Evolutionary conservation across 2,329 filamentous ascomycete genomes (phyloP), one percentile per base, ranked within the genome.

Genomic region (Boeremia lycopersici): DNA sequence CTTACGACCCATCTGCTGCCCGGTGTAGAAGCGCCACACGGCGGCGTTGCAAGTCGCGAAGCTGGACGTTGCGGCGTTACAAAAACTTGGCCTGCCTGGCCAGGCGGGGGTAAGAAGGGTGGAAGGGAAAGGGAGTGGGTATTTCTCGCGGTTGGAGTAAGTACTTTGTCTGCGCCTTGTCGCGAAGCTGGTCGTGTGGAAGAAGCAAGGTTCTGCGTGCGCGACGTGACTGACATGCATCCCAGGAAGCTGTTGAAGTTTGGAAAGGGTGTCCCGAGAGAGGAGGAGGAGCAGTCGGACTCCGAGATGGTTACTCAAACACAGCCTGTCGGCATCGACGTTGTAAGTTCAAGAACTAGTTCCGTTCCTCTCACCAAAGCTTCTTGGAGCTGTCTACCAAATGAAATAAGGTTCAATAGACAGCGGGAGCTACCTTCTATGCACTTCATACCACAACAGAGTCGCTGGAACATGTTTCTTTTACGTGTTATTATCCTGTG

Each of bases 261-360:
- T 12, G 36, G 26, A n/a, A 55, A 55, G 31, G 36, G 46, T n/a
- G n/a, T 7, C 19, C 6, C 25, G 12, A 45, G 31, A 49, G 45
- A 41, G 25, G 41, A 45, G 15, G 43, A 44, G 8, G 48, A 42
- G 51, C 46, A 29, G 19, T n/a, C 15, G 4, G 40, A 40, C n/a
- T 11, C 13, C 12, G 26, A 42, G 8, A 43, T 55, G 40, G 19
- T 17, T 31, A 12, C 17, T 41, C 35, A 23, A 31, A 11, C 28
- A 8, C 40, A 11, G 26, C 31, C 46, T 29, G 47, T 43, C 11
- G 53, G 52, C 4, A 59, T 63, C 25, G 59, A 60, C 47, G 56
- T 63, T 41, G 56, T 59, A 44, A 61, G 61, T 61, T 41, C 11
- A n/a, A 36, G 34, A 15, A 11, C 19, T 19, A 9, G 15, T 36